Evolutionary conservation across 345 rosid species (phyloP), one percentile per base, ranked within the genome.

Genomic region (Heritiera littoralis): DNA sequence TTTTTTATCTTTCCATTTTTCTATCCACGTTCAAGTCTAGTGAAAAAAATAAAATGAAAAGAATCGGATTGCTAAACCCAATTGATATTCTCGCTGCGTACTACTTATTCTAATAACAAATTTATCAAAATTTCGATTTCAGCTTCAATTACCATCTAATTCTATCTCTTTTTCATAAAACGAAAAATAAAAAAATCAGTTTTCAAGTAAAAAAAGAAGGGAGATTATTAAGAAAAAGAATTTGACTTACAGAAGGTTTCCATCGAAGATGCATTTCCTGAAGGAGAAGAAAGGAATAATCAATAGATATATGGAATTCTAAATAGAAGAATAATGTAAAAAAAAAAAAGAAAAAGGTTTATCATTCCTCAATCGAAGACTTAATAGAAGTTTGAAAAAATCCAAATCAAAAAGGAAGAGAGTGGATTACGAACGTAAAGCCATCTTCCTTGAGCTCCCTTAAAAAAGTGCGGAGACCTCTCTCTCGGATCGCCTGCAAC

Each of bases 381-480:
- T 18, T 18, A 54, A 38, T 2, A 18, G 1, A 54, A 35, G 17
- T 35, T 51, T 1, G 43, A 56, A 45, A 6, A 61, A 56, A 74
- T 46, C 9, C 41, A 54, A 51, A 68, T 12, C 30, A 18, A 72
- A 28, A 15, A 65, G 14, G 58, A 20, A 59, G 43, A 79, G 9
- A 72, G 43, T 56, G 41, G 56, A 78, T 38, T 63, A 86, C 90
- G 71, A 14, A 94, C 98, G 81, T 4, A 81, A 84, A 92, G 84
- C 99, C 99, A 67, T 90, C 98, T 55, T 87, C 93, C 73, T 86
- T 92, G 54, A 92, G 88, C 80, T 87, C 89, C 48, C 90, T 79
- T 13, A 94, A 28, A 82, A 96, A 92, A 81, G 79, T 72, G 56
- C 93, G 90, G 58, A 94, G 51, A 12, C 98, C 99, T 84, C 81